Conservation (phyloP, 1,284 basidiomycete genomes). For the Filobasidium uniguttulatum region DNA sequence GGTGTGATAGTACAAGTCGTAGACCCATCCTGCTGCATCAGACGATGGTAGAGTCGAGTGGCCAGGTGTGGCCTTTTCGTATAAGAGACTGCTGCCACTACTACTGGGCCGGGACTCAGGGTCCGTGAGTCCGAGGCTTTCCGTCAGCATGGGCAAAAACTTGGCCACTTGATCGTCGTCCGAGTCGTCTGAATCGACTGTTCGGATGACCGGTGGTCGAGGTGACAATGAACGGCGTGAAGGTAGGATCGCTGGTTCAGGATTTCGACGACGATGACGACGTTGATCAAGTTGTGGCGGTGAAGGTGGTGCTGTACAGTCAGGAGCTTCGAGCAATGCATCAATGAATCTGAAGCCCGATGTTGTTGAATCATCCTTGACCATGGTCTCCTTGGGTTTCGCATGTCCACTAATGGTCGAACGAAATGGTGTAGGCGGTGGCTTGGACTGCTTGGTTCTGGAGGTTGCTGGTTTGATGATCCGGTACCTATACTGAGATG, state of each 20-base stretch:
- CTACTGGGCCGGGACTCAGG: neutral
- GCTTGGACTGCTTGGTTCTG: neutral
- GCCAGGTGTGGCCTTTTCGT: neutral
- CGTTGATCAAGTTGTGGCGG: no score
- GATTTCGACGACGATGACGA: neutral
- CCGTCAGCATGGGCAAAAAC: conserved; percentile 35
- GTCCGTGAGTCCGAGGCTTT: conserved; percentile 30
- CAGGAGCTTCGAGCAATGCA: conserved; percentile 26
- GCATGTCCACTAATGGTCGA: neutral
- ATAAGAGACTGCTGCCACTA: neutral
- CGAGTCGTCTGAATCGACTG: neutral
- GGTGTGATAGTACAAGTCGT: conserved; percentile 38
- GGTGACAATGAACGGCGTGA: neutral
- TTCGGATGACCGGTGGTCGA: neutral
- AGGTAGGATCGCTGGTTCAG: neutral
- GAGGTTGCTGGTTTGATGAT: neutral
- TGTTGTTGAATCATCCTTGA: neutral
- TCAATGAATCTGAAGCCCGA: conserved; percentile 22
- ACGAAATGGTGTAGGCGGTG: neutral
- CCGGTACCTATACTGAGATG: neutral
- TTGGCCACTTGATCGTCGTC: conserved; percentile 24
- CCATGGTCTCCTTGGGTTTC: neutral
- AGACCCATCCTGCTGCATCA: conserved; percentile 33
- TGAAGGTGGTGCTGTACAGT: no score
- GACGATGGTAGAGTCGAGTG: conserved; percentile 2